Evolutionary conservation across 768 basidiomycete species (phyloP), one percentile per base, ranked within the genome.

Genomic region (Dentipellis fragilis): DNA sequence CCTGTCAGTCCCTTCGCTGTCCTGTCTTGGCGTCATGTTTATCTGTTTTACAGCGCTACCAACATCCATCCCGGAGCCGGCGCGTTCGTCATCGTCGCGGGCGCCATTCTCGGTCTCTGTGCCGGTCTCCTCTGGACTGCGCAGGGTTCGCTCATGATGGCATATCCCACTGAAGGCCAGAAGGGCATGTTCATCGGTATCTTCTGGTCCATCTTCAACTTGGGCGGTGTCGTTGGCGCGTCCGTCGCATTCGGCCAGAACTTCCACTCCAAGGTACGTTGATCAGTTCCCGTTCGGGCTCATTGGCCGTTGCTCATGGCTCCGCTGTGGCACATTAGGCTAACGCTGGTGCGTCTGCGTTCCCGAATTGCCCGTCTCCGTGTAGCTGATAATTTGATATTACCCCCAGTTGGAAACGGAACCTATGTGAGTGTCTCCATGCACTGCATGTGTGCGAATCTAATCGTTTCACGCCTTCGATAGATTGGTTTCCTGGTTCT

Each of bases 131-230:
- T 89, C 4, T 89, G 88, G 88, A 84, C 87, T 1, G 85, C 87
- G 0, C 87, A 90, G 63, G 89, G 87, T n/a, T 83, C 80, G n/a
- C 70, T 91, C 55, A 89, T 89, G 81, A 69, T 92, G 68, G 80
- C 85, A 4, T 91, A 90, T 67, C 85, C 87, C 0, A 87, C 85
- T 0, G 88, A 90, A 65, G 64, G 66, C 49, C 79, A 89, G 65
- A 90, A 90, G 66, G 88, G 87, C 14, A 71, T 69, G 36, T 89
- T 78, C 68, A 87, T 90, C 54, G 82, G 78, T 39, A 79, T 87
- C 49, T 90, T 89, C 71, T 90, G 89, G 89, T 70, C 77, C 45
- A 85, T 90, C 57, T 90, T 92, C 73, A 89, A 90, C 61, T 56
- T 88, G 22, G 87, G 87, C 17, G 82, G 81, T 54, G 84, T 91